These are phyloP conservation scores for Fusarium sp. DNA, from an alignment of 2,329 filamentous ascomycete genomes.

Conservation along the genomic window DNA sequence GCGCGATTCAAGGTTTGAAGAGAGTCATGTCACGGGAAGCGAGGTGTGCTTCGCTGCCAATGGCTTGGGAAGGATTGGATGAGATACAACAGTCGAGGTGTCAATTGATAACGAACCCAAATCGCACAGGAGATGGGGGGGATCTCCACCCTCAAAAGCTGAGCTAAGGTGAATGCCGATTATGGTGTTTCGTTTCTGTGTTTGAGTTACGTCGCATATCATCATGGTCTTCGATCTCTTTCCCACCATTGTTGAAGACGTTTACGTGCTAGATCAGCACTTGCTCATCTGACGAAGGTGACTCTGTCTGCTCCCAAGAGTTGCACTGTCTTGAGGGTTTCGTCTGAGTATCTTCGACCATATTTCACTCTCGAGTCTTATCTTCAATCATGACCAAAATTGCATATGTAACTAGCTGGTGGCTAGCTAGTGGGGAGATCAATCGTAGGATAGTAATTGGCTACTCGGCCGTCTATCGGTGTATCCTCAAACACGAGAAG, in stretches of 20 bases:
- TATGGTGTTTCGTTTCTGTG: constrained; percentile 8
- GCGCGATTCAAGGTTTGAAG: constrained; percentile 28
- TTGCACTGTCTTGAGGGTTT: neutral
- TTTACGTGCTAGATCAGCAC: constrained; percentile 17
- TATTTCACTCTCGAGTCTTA: neutral
- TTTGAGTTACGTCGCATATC: constrained; percentile 25
- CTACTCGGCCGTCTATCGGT: constrained; percentile 8
- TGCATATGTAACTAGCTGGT: constrained; percentile 3
- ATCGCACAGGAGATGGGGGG: neutral
- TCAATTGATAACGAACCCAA: constrained; percentile 16
- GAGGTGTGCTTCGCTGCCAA: constrained; percentile 18
- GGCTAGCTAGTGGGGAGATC: constrained; percentile 15
- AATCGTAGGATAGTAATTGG: constrained; percentile 2
- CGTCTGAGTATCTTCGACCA: neutral
- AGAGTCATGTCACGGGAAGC: constrained; percentile 35
- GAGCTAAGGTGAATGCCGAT: constrained; percentile 5
- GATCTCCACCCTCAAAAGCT: neutral
- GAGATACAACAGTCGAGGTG: neutral
- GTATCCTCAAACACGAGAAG: neutral
- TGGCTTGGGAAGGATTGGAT: constrained; percentile 16
- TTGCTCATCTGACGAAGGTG: constrained; percentile 29
- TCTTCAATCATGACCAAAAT: neutral
- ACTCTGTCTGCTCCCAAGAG: constrained; percentile 11
- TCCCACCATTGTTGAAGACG: constrained; percentile 27
- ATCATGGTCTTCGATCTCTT: constrained; percentile 19